Base-by-base conservation (phyloP, 2,329 filamentous ascomycete genomes). In the Cladosporium sphaerospermum region DNA sequence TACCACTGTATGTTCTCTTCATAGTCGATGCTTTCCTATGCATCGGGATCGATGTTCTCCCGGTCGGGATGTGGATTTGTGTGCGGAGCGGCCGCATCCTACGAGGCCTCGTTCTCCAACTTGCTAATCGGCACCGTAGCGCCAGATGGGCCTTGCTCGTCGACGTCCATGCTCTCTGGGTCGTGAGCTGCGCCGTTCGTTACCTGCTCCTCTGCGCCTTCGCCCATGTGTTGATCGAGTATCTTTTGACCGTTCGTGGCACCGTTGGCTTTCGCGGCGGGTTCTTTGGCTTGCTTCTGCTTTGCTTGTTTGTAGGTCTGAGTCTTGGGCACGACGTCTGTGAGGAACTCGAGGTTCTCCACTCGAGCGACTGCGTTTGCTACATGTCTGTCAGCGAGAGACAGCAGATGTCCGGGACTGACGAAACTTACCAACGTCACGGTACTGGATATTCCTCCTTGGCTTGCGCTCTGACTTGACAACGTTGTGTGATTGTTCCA, bases 261-360 rank as follows among this genome's bases (percentile, higher is more conserved):
- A n/a, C 48, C 54, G 44, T 52, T 53, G 3, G 40, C 52, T 32
- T 43, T 53, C 2, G 55, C 54, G 7, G 45, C 41, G n/a, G 58
- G 48, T n/a, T 64, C 61, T 36, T 62, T 60, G 33, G 59, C 57
- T 45, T 58, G 54, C 64, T 71, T 73, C 59, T 83, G 83, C 73
- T 90, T 92, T 72, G 87, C 81, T 61, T 88, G 81, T 67, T 87
- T 88, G 74, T 84, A 95, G 13, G 88, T 84, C 5, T 85, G 81
- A 1, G 91, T 96, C 68, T 86, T 87, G 54, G 93, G 93, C 36
- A 96, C 87, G 23, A 95, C 82, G 70, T 99, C 93, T 57, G 87
- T 80, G 11, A 99, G 81, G 67, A 99, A 99, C 69, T 99, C 91
- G 48, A 99, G 85, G 68, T 95, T 95, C 70, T 97, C 93, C 57